phyloP scores from a whole-genome alignment of 495 filamentous ascomycete species.

The Xylaria flabelliformis region DNA sequence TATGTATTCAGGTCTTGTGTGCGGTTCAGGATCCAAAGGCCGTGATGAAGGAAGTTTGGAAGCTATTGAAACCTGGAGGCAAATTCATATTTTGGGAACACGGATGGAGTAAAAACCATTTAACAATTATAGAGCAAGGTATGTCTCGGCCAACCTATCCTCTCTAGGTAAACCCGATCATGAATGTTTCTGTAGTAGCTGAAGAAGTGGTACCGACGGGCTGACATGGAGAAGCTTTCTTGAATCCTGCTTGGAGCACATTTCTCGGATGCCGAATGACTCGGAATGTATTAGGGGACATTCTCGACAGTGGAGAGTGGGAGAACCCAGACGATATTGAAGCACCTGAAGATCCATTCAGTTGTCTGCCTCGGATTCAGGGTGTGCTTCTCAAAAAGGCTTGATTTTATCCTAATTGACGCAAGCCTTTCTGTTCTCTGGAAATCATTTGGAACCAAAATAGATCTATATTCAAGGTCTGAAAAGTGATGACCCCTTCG shows the following conservation, averaged over 20 bases:
- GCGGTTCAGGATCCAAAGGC: not conserved
- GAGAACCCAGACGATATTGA: not conserved
- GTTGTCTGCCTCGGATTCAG: not conserved
- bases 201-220: too few relatives aligned
- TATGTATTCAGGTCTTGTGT: not conserved
- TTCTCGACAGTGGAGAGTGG: not conserved
- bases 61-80: not conserved
- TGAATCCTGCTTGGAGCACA: not conserved
- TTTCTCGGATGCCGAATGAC: not conserved
- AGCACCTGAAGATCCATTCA: not conserved
- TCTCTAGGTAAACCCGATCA: too few relatives aligned
- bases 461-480: too few relatives aligned
- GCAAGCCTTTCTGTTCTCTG: too few relatives aligned
- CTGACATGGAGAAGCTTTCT: not conserved
- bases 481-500: too few relatives aligned
- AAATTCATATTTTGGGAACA: not conserved
- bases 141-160: too few relatives aligned
- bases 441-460: too few relatives aligned
- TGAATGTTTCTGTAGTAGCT: too few relatives aligned
- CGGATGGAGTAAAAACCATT: not conserved
- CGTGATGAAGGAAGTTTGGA: not conserved
- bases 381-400: not conserved
- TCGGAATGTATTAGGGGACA: not conserved
- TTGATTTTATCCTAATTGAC: not conserved
- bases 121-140: not conserved